A percentile compares a stretch with the other conserved stretches of the same genome.
These are phyloP conservation scores for Pseudoscleropodium purum DNA, from an alignment of 225 moss, liverwort and hornwort genomes.

Conservation along the genomic window DNA sequence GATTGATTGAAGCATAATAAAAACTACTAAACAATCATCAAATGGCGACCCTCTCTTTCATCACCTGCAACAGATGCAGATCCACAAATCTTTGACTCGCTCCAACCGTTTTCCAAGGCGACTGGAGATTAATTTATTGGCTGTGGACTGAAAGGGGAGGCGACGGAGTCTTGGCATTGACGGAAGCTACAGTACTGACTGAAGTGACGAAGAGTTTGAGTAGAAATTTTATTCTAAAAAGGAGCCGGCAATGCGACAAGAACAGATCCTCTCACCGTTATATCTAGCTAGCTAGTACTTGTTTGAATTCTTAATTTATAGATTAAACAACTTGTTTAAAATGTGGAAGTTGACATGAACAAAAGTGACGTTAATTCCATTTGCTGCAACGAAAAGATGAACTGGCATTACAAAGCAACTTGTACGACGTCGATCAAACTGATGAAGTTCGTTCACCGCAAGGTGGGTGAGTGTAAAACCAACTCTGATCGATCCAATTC, in stretches of 20 bases:
- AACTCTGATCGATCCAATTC: background rate
- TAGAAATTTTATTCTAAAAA: too few relatives aligned
- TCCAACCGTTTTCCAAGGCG: background rate
- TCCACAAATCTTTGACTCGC: background rate
- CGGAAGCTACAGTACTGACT: too few relatives aligned
- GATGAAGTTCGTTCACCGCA: background rate
- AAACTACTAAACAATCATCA: background rate
- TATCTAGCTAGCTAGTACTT: background rate
- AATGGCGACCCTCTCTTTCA: background rate
- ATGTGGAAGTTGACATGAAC: background rate
- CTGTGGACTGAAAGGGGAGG: background rate
- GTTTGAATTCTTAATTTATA: background rate
- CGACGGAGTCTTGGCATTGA: too few relatives aligned
- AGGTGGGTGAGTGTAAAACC: background rate
- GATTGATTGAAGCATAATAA: background rate
- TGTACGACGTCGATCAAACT: background rate
- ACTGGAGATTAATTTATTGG: background rate
- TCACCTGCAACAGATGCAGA: background rate
- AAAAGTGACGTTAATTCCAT: background rate
- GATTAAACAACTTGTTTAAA: background rate
- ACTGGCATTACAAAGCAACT: background rate
- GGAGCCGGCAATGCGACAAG: too few relatives aligned
- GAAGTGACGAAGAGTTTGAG: background rate
- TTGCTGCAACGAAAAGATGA: background rate
- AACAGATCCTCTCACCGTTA: background rate